A percentile compares a stretch with the other conserved stretches of the same genome.
Conservation (phyloP, 1,284 basidiomycete species). For the Ganoderma lucidum region DNA sequence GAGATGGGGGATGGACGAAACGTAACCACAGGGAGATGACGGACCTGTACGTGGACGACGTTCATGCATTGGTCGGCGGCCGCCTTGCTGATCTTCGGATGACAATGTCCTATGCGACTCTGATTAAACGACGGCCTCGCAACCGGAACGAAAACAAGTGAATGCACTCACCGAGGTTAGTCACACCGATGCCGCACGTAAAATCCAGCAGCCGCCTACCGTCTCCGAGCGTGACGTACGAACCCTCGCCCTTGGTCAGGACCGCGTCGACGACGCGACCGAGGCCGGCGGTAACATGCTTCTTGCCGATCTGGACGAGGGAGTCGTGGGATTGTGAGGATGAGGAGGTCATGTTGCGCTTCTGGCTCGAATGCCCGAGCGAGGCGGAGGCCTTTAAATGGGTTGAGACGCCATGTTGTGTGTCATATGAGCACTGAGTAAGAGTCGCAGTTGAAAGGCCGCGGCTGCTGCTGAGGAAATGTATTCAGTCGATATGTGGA, state of each 20-base stretch:
- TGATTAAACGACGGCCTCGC: not conserved
- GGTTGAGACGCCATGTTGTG: constrained; percentile 9
- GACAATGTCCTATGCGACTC: constrained; percentile 74
- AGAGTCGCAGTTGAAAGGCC: constrained; percentile 4
- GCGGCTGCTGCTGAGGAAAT: not conserved
- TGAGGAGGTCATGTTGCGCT: constrained; percentile 33
- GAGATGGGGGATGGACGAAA: not conserved
- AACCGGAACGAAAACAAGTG: not conserved
- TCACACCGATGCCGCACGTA: constrained; percentile 88
- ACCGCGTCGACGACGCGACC: constrained; percentile 75
- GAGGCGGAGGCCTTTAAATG: constrained; percentile 18
- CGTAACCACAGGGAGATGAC: not conserved
- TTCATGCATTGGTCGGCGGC: constrained; percentile 87
- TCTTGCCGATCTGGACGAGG: constrained; percentile 57
- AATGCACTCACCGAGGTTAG: constrained; percentile 66
- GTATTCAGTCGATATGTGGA: not conserved
- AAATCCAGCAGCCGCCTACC: constrained; percentile 84
- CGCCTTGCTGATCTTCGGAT: constrained; percentile 86
- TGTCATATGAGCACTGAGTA: constrained; percentile 7
- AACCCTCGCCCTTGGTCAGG: constrained; percentile 81
- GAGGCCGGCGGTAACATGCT: constrained; percentile 77
- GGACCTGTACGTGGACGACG: constrained; percentile 81
- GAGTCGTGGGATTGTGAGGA: constrained; percentile 34
- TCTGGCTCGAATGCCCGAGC: not conserved
- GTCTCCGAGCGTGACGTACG: constrained; percentile 76